Evolutionary conservation across 768 basidiomycete genomes (phyloP), one percentile per base, ranked within the genome.

Genomic region (Russula foetens): DNA sequence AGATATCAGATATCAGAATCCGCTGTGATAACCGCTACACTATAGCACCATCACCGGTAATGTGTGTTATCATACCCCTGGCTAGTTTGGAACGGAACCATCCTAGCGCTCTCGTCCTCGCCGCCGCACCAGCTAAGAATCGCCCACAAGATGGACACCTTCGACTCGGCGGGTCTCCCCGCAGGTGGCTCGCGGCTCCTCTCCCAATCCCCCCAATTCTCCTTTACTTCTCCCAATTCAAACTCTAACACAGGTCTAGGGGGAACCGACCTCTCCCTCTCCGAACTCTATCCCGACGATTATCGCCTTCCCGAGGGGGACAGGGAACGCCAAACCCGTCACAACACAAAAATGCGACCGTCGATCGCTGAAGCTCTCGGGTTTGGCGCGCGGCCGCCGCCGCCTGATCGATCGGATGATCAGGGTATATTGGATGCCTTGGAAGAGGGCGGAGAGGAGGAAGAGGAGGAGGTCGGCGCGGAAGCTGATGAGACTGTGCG

Each of bases 221-320:
- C 56, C 4, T 60, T 67, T 49, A 48, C 58, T 12, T 67, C 71
- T 26, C 66, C 67, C 14, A 68, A 73, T 45, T 69, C 71, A 7
- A 65, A 61, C 46, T 72, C 70, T 12, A 66, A 72, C 58, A 77
- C 77, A 2, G 79, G 76, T 6, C 76, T 72, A 19, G 75, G 76
- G 17, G 76, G 75, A 35, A 76, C 75, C 61, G 83, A 84, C 69
- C 75, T 84, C 3, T 84, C 82, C 7, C 69, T 84, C 47, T 82
- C 83, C 1, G 83, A 84, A 60, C 76, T 84, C 5, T 82, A 79
- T 19, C 66, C 81, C 41, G 67, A 72, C 50, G 75, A 80, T 56
- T 72, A 80, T 55, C 72, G 64, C 4, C 63, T 68, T 19, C 59
- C 62, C n/a, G n/a, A 62, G 19, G 58, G 35, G 6, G 67, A 67